phyloP scores from a whole-genome alignment of 2,329 filamentous ascomycete genomes.

The Harringtonia lauricola region DNA sequence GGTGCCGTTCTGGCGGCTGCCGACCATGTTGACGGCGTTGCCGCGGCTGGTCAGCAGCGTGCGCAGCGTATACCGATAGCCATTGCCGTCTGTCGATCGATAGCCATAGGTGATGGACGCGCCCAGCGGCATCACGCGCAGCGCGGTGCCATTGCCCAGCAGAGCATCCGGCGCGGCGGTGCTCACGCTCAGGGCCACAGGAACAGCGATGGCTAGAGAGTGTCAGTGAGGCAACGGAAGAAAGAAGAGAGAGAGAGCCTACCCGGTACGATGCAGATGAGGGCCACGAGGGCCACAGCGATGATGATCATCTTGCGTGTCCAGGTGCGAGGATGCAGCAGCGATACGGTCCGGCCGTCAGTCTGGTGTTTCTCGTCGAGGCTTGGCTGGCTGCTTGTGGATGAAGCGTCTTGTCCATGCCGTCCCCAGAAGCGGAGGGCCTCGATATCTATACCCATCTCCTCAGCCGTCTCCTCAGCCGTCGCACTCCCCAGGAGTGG shows the following conservation, averaged over 20 bases:
- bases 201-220: not conserved
- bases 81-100: conserved; percentile 18
- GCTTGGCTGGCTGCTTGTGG: not conserved
- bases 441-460: not conserved
- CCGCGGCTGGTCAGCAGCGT: not conserved
- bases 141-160: conserved; percentile 3
- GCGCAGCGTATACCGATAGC: conserved; percentile 7
- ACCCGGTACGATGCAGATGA: not conserved
- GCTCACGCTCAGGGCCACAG: not conserved
- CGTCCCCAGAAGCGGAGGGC: not conserved
- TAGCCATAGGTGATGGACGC: conserved; percentile 30
- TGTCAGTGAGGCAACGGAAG: not conserved
- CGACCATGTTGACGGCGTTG: conserved; percentile 5
- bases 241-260: not conserved
- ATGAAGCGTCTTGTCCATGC: not conserved
- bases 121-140: conserved; percentile 32
- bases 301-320: not conserved
- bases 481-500: not conserved
- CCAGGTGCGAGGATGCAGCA: not conserved
- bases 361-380: not conserved
- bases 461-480: not conserved
- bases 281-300: not conserved
- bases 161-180: not conserved
- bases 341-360: not conserved
- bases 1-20: conserved; percentile 5